Percentiles rank a stretch among this genome's conserved stretches.
Conservation (phyloP, 2,329 filamentous ascomycete genomes). For the Cordyceps farinosa region DNA sequence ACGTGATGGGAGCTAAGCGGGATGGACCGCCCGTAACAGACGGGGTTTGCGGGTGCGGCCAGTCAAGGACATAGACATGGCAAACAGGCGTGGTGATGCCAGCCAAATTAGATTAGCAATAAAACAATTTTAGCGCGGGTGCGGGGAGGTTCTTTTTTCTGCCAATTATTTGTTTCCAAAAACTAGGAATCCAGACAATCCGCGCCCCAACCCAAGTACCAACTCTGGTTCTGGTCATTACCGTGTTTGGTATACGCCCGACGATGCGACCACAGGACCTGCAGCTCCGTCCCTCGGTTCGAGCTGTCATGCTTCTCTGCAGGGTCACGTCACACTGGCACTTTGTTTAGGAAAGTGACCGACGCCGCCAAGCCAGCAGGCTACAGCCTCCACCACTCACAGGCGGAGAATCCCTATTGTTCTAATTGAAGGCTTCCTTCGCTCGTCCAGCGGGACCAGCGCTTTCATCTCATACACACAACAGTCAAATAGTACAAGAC, state of each 20-base stretch:
- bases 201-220: background rate
- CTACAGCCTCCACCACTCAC: background rate
- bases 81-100: conserved; percentile 13
- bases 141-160: background rate
- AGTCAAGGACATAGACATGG: background rate
- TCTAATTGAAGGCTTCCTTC: background rate
- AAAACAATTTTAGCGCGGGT: background rate
- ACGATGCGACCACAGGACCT: background rate
- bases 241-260: background rate
- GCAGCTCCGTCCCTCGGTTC: background rate
- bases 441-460: background rate
- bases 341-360: background rate
- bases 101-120: background rate
- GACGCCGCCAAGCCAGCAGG: background rate
- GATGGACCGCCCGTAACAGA: no score
- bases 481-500: background rate
- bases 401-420: background rate
- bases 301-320: background rate
- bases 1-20: no score
- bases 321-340: background rate
- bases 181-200: no score
- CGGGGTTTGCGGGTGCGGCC: no score
- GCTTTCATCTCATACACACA: background rate
- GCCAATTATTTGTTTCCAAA: no score
- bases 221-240: background rate